Conservation (phyloP, 2,329 filamentous ascomycete genomes). For the Penicillium brasilianum region DNA sequence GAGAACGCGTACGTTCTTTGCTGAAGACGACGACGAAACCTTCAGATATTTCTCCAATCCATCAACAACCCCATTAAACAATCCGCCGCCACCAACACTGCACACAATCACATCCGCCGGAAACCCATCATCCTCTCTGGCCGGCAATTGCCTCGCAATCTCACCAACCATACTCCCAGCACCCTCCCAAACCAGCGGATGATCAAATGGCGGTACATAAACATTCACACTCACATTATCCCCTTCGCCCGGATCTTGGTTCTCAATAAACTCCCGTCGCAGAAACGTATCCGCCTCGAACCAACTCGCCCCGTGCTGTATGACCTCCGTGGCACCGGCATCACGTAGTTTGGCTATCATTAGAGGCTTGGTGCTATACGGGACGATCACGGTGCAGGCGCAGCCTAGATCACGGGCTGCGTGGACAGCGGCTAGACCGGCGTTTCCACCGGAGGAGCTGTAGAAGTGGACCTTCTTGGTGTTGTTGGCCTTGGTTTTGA, state of each 20-base stretch:
- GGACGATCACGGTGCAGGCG: slow-evolving; percentile 74
- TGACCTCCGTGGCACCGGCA: slow-evolving; percentile 67
- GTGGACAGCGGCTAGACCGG: slow-evolving; percentile 76
- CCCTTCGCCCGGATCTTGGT: slow-evolving; percentile 8
- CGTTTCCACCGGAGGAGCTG: slow-evolving; percentile 78
- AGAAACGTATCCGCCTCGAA: slow-evolving; percentile 71
- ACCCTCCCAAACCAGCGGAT: slow-evolving; percentile 45
- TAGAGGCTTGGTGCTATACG: slow-evolving; percentile 63
- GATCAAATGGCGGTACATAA: slow-evolving; percentile 47
- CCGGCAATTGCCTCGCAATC: slow-evolving; percentile 41
- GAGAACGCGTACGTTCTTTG: slow-evolving; percentile 55
- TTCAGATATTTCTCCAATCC: slow-evolving; percentile 56
- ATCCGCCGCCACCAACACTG: slow-evolving; percentile 76
- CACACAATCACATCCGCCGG: slow-evolving; percentile 74
- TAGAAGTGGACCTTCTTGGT: slow-evolving; percentile 67
- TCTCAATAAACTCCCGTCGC: slow-evolving; percentile 52
- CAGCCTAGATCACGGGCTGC: slow-evolving; percentile 68
- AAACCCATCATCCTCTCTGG: slow-evolving; percentile 27
- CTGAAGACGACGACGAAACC: not conserved
- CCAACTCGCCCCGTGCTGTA: slow-evolving; percentile 70
- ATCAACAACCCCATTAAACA: slow-evolving; percentile 74
- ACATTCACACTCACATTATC: slow-evolving; percentile 30
- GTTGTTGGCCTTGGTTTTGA: slow-evolving; percentile 31
- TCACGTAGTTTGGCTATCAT: slow-evolving; percentile 72
- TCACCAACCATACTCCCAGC: slow-evolving; percentile 43